Percentiles rank a stretch among this genome's conserved stretches.
Evolutionary conservation across 1,284 basidiomycete genomes (phyloP).

Genomic region (Singerocomus rubriflavus): DNA sequence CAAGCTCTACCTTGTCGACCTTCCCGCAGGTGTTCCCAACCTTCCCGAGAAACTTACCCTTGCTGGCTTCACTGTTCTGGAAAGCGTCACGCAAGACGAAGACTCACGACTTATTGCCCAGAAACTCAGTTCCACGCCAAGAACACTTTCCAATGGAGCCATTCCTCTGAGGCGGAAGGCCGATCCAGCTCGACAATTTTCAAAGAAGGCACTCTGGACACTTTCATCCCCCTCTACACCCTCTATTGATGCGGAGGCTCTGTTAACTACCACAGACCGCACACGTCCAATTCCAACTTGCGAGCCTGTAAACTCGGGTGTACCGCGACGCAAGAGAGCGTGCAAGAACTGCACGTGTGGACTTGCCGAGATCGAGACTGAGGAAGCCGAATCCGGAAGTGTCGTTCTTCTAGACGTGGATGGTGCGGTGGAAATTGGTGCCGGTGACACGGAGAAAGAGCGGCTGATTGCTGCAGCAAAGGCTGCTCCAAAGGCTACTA

Average conservation of each 20-base stretch:
- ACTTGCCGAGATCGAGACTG: slow-evolving; percentile 86
- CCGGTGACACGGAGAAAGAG: slow-evolving; percentile 60
- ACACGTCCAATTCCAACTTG: slow-evolving; percentile 65
- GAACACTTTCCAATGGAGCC: slow-evolving; percentile 39
- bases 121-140: slow-evolving; percentile 51
- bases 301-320: slow-evolving; percentile 52
- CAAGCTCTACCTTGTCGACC: slow-evolving; percentile 61
- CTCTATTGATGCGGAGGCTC: slow-evolving; percentile 72
- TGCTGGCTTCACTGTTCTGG: slow-evolving; percentile 60
- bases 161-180: slow-evolving; percentile 48
- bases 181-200: slow-evolving; percentile 57
- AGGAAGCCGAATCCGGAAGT: slow-evolving; percentile 61
- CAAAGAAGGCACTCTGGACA: slow-evolving; percentile 79
- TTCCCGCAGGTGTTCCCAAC: slow-evolving; percentile 41
- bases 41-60: slow-evolving; percentile 58
- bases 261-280: slow-evolving; percentile 73
- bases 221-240: slow-evolving; percentile 58
- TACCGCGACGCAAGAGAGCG: slow-evolving; percentile 76
- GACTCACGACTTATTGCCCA: slow-evolving; percentile 53
- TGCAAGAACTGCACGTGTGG: slow-evolving; percentile 96
- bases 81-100: slow-evolving; percentile 36
- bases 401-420: slow-evolving; percentile 66
- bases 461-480: slow-evolving; percentile 61
- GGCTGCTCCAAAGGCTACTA: slow-evolving; percentile 80
- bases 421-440: slow-evolving; percentile 59